Evolutionary conservation across 345 rosid genomes (phyloP), one percentile per base, ranked within the genome.

Genomic region (Eucalyptus erythrocorys): DNA sequence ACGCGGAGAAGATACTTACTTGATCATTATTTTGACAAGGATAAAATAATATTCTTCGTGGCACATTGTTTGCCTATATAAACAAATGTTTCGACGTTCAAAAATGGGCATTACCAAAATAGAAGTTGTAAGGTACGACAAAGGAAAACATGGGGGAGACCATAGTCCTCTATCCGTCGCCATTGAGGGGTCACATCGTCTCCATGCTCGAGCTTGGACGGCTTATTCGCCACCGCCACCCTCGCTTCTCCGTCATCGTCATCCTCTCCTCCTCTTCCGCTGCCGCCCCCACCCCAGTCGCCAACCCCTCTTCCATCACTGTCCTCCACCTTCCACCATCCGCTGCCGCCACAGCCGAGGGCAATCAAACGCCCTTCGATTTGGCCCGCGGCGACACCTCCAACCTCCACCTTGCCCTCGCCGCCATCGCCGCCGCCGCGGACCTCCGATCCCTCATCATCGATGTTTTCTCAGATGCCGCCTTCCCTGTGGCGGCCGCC

Each of bases 261-360:
- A 48, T 37, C 86, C 45, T 89, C 61, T 34, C 87, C 51, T 48
- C 86, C 8, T 42, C 82, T 2, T 90, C 90, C 2, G 8, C 49
- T 79, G 40, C 53, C 10, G 32, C 89, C 34, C 57, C 32, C 48
- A 45, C 48, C 48, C 48, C 48, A 3, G 9, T 90, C 30, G 85
- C 87, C 43, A 47, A 88, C 57, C 13, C 40, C 59, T 89, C 93
- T 61, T 68, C 92, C 68, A 88, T 94, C 86, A 86, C 66, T 55
- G 88, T 94, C 87, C 89, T 87, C 89, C 90, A 86, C 86, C 94
- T 91, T 79, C 91, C 92, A 12, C 15, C 50, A 48, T 48, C 50
- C 50, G 6, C 24, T 2, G 24, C 10, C 22, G 24, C 64, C 4
- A 10, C 88, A 37, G 5, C 47, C 4, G 71, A 64, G 71, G 1